Evolutionary conservation across 495 filamentous ascomycete genomes (phyloP), one percentile per base, ranked within the genome.

Genomic region (Annulohypoxylon stygium): DNA sequence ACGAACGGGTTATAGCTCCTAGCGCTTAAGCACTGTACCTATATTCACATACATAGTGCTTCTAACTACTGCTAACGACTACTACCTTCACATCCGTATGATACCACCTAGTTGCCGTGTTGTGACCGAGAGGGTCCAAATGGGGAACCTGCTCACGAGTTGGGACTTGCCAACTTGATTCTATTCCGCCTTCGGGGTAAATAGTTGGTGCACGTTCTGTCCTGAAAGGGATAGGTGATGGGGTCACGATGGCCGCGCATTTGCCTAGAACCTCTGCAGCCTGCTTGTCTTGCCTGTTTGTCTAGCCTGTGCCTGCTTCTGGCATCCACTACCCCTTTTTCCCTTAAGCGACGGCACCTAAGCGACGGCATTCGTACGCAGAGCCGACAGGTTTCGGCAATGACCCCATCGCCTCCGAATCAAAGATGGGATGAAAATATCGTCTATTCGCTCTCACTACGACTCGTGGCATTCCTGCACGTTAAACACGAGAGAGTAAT

Each of bases 401-500:
- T 54, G 50, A 54, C 12, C 50, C 50, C 23, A 6, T 54, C 50
- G 25, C 50, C 50, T 54, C 50, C 50, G 50, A 54, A 11, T n/a
- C 3, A 33, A 54, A n/a, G 48, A 12, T 26, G 45, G 30, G 61
- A 43, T 50, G 60, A 54, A 54, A 53, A 50, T 54, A 53, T 54
- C 34, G 11, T 47, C 34, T 54, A 30, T 54, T 54, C 25, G 25
- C 23, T 45, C 16, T 36, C 18, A n/a, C 37, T 51, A 14, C 23
- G 23, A 39, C 50, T 65, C 50, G 50, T 43, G 26, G 26, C 43
- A 39, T 26, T 65, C 37, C 16, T 18, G 18, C 41, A 39, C n/a
- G 53, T 57, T 36, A n/a, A 36, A 65, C 51, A 65, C 62, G 62
- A 57, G 51, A 41, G 23, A 30, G 3, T 30, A 25, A 16, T 65